Evolutionary conservation across 495 filamentous ascomycete genomes (phyloP).

Genomic region (Podospora pseudoanserina): DNA sequence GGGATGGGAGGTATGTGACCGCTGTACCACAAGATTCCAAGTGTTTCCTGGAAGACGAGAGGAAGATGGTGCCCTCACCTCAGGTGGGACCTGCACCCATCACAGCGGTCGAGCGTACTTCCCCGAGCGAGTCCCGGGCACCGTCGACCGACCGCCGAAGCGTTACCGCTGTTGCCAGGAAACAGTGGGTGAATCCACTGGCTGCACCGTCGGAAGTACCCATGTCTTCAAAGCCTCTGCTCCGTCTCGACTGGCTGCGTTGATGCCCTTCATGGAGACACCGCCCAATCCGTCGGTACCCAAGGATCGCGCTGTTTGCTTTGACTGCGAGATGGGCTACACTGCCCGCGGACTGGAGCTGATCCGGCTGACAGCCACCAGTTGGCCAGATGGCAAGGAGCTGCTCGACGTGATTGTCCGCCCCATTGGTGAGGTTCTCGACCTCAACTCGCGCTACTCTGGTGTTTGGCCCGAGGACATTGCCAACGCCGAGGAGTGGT

Average conservation of each 20-base stretch:
- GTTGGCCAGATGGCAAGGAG: slow-evolving; percentile 74
- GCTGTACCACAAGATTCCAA: slow-evolving; percentile 81
- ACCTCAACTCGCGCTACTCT: slow-evolving; percentile 86
- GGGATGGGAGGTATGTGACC: slow-evolving; percentile 84
- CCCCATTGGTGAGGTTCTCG: slow-evolving; percentile 78
- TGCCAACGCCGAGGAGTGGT: slow-evolving; percentile 61
- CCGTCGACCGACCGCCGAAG: slow-evolving; percentile 49
- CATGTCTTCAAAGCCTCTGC: slow-evolving; percentile 90
- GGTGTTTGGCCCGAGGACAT: slow-evolving; percentile 76
- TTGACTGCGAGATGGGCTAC: slow-evolving; percentile 98
- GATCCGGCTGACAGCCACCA: slow-evolving; percentile 78
- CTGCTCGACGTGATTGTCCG: slow-evolving; percentile 82
- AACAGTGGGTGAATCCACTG: slow-evolving; percentile 60
- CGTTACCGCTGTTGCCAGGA: slow-evolving; percentile 77
- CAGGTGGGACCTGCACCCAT: slow-evolving; percentile 70
- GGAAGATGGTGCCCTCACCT: slow-evolving; percentile 74
- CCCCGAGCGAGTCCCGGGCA: slow-evolving; percentile 40
- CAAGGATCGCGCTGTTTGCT: slow-evolving; percentile 56
- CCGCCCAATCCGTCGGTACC: slow-evolving; percentile 53
- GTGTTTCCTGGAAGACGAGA: slow-evolving; percentile 83
- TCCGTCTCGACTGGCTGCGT: slow-evolving; percentile 66
- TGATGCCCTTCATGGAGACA: slow-evolving; percentile 77
- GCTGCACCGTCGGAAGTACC: slow-evolving; percentile 63
- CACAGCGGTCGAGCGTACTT: slow-evolving; percentile 66
- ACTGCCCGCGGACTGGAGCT: slow-evolving; percentile 83